phyloP scores from a whole-genome alignment of 2,329 filamentous ascomycete species.

The Pseudopyricularia javanii region DNA sequence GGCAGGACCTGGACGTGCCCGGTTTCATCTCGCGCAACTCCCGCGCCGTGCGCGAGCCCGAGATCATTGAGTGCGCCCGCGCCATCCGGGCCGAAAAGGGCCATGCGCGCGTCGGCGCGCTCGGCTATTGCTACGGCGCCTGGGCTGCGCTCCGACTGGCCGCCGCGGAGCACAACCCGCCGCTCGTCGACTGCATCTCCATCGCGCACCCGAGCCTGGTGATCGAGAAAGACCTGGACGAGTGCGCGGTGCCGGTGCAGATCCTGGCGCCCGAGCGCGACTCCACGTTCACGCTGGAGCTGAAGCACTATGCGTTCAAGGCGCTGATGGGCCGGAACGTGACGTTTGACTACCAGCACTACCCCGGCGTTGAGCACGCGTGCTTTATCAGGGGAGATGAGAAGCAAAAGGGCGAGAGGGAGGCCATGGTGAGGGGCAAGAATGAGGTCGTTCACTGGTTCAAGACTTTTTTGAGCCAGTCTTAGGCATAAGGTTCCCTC shows the following conservation, averaged over 20 bases:
- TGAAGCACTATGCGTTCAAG: conserved; percentile 29
- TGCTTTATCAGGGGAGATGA: conserved; percentile 29
- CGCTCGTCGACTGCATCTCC: conserved; percentile 30
- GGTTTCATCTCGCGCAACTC: conserved; percentile 21
- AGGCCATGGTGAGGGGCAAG: conserved; percentile 33
- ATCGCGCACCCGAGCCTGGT: conserved; percentile 31
- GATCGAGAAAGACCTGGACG: conserved; percentile 30
- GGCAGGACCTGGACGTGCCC: conserved; percentile 20
- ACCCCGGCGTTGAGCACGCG: conserved; percentile 34
- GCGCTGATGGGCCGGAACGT: conserved; percentile 23
- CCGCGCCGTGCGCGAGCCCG: conserved; percentile 22
- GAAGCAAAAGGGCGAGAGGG: conserved; percentile 22
- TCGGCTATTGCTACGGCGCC: conserved; percentile 38
- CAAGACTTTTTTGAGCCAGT: conserved; percentile 12
- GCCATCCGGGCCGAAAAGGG: conserved; percentile 19
- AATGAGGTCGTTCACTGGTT: conserved; percentile 33
- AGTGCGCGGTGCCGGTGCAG: conserved; percentile 33
- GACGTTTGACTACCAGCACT: conserved; percentile 36
- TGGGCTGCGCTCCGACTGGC: conserved; percentile 37
- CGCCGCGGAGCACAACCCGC: conserved; percentile 13
- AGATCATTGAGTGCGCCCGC: conserved; percentile 23
- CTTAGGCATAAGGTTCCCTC: background rate
- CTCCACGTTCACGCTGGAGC: conserved; percentile 23
- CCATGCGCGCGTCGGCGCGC: conserved; percentile 21
- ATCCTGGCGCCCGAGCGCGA: conserved; percentile 37